Conservation (phyloP, 371 early-diverging fungal species). For the Haplosporangium sp. region DNA sequence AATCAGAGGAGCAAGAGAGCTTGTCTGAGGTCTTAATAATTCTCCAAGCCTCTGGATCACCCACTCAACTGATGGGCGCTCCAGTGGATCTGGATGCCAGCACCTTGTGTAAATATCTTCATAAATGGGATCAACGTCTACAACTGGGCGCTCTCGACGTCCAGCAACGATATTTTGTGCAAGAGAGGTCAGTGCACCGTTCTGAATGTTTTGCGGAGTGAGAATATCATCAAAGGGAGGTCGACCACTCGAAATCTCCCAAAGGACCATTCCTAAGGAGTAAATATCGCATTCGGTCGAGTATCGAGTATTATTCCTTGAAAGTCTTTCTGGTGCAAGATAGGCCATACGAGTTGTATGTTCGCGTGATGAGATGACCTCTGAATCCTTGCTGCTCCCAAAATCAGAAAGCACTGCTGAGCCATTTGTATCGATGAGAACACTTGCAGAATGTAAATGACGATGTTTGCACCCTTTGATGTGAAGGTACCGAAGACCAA, state of each 20-base stretch:
- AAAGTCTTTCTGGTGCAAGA: constrained; percentile 41
- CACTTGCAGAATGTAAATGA: constrained; percentile 49
- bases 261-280: constrained; percentile 45
- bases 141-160: constrained; percentile 38
- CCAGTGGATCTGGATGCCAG: constrained; percentile 43
- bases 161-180: constrained; percentile 48
- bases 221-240: constrained; percentile 42
- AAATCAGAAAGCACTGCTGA: constrained; percentile 53
- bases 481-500: constrained; percentile 46
- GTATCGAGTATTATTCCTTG: constrained; percentile 28
- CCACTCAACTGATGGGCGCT: constrained; percentile 44
- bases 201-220: constrained; percentile 27
- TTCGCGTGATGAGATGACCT: constrained; percentile 46
- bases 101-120: constrained; percentile 41
- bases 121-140: constrained; percentile 30
- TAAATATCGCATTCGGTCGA: constrained; percentile 50
- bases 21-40: constrained; percentile 38
- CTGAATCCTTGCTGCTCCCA: constrained; percentile 33
- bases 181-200: constrained; percentile 22
- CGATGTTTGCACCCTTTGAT: constrained; percentile 45
- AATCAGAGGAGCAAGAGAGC: constrained; percentile 24
- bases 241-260: constrained; percentile 54
- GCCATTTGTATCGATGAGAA: constrained; percentile 51
- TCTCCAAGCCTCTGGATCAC: constrained; percentile 44
- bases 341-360: constrained; percentile 42